Conservation (phyloP, 768 basidiomycete genomes). For the Sporobolomyces pararoseus region DNA sequence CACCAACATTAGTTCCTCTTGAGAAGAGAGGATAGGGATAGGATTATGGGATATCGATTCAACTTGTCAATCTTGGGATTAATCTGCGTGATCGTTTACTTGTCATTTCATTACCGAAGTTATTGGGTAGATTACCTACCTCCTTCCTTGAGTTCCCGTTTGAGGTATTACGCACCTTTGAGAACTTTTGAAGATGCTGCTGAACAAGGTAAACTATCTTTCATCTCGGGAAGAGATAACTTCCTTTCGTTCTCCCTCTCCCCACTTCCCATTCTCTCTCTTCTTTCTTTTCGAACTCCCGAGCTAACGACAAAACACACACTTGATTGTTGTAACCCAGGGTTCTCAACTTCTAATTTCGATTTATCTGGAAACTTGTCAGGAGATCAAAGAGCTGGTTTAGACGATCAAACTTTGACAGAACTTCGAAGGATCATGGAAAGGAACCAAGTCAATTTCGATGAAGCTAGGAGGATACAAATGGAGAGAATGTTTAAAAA, state of each 20-base stretch:
- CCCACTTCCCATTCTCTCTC: neutral
- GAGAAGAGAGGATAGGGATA: no score
- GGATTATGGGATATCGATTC: constrained; percentile 20
- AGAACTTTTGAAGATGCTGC: constrained; percentile 40
- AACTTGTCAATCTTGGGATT: constrained; percentile 21
- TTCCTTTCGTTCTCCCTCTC: neutral
- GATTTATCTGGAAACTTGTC: constrained; percentile 35
- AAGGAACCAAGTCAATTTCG: constrained; percentile 24
- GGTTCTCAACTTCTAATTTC: constrained; percentile 37
- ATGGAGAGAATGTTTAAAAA: constrained; percentile 30
- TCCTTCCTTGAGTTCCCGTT: constrained; percentile 25
- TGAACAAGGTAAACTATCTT: constrained; percentile 28
- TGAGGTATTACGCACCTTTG: constrained; percentile 42
- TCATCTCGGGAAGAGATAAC: no score
- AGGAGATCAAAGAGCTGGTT: constrained; percentile 32
- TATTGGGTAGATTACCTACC: constrained; percentile 38
- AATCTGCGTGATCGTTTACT: constrained; percentile 14
- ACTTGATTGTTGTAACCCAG: no score
- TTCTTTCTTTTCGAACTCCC: no score
- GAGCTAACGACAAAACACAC: no score
- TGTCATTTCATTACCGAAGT: constrained; percentile 33
- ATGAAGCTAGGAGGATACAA: constrained; percentile 34
- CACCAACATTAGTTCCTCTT: no score
- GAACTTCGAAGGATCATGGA: constrained; percentile 44
- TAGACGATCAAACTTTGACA: constrained; percentile 41